Evolutionary conservation across 106 monocot genomes (phyloP), one percentile per base, ranked within the genome.

Genomic region (Chionographis japonica): DNA sequence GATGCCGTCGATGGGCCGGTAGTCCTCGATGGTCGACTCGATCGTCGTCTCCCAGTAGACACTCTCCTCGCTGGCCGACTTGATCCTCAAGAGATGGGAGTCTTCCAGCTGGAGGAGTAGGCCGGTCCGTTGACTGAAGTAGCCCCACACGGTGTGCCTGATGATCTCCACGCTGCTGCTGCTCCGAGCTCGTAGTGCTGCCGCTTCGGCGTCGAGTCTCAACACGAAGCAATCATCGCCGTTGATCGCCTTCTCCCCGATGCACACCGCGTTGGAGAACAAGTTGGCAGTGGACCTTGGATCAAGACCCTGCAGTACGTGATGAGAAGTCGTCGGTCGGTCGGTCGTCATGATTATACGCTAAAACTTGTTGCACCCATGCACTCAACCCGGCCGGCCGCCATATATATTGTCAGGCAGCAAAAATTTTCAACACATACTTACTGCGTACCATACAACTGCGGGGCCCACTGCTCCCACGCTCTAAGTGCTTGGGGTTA

Each of bases 51-150:
- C 88, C 94, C 85, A 91, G 76, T 76, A 90, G 1, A 80, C 85
- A 65, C 73, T 77, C 15, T 68, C 82, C 12, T 37, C 58, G 50
- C 11, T 40, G 40, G 17, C 17, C 10, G 67, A 54, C 68, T 76
- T 81, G 64, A 91, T 81, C 7, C 77, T 58, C n/a, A 91, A 66
- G 37, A 95, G 75, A 65, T 85, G 87, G 19, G 82, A 69, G 73
- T 94, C 94, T 19, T 85, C 88, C 3, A 94, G 73, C 19, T 88
- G 83, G 50, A 83, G 55, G 4, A 94, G 74, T 2, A 94, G 77
- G 68, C 90, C 94, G 1, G 87, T 94, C 17, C 83, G 41, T 46
- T 90, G 87, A 78, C 90, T 88, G 85, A 94, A 94, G 79, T 79
- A 90, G 6, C 90, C 94, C 83, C 90, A 81, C 11, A 85, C 60